Percentiles rank a stretch among this genome's conserved stretches.
These are phyloP conservation scores for Chytriomyces hyalinus DNA, from an alignment of 192 early-diverging fungal genomes.

Conservation along the genomic window DNA sequence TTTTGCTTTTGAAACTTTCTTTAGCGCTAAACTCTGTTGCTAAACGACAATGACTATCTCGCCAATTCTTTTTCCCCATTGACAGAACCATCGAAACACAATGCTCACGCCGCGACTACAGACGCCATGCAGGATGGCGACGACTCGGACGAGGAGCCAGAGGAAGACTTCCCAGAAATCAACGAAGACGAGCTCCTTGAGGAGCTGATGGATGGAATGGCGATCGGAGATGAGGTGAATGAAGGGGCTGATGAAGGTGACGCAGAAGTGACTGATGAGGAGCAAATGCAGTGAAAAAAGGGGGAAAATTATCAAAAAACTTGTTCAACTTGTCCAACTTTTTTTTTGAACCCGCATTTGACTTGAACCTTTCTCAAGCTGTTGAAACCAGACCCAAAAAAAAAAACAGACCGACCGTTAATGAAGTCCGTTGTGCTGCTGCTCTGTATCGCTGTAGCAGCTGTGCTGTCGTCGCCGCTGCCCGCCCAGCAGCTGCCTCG, in stretches of 20 bases:
- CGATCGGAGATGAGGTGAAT: slow-evolving; percentile 62
- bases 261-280: background rate
- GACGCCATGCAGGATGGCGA: slow-evolving; percentile 45
- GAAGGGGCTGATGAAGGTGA: background rate
- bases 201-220: slow-evolving; percentile 71
- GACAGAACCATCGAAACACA: slow-evolving; percentile 8
- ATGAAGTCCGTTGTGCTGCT: too few species aligned
- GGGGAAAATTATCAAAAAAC: too few species aligned
- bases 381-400: too few species aligned
- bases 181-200: slow-evolving; percentile 91
- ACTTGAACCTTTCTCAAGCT: too few species aligned
- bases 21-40: slow-evolving; percentile 7
- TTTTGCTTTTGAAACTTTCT: too few species aligned
- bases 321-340: too few species aligned
- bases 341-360: too few species aligned
- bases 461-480: too few species aligned
- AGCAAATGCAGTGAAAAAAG: background rate
- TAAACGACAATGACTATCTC: background rate
- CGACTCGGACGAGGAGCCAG: slow-evolving; percentile 75
- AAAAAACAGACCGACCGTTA: too few species aligned
- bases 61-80: background rate
- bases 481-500: too few species aligned
- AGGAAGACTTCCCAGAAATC: slow-evolving; percentile 93
- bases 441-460: too few species aligned
- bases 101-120: slow-evolving; percentile 44